Conservation (phyloP, 805 yeast species). For the Candida sithepensis region DNA sequence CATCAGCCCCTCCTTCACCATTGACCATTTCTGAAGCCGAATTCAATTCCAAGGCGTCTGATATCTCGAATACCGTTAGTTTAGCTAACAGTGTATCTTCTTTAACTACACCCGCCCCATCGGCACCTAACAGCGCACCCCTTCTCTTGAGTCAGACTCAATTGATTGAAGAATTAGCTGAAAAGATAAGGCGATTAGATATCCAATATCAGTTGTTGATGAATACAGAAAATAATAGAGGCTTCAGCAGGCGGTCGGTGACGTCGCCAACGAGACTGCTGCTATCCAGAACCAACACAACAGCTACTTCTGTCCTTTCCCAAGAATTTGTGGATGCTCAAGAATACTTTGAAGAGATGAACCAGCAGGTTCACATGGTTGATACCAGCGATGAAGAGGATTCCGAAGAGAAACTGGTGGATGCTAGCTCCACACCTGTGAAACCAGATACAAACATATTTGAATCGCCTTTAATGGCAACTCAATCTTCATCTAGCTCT, state of each 20-base stretch:
- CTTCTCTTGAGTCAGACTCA: neutral
- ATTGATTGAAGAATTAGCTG: conserved; percentile 11
- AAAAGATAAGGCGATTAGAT: conserved; percentile 22
- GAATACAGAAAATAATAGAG: conserved; percentile 20
- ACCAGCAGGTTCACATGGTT: conserved; percentile 54
- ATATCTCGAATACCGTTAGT: neutral
- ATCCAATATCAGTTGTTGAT: conserved; percentile 18
- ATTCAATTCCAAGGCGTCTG: neutral
- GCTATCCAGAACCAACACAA: conserved; percentile 24
- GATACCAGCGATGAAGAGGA: conserved; percentile 28
- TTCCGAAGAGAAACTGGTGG: conserved; percentile 12
- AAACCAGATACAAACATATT: neutral
- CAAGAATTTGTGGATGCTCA: conserved; percentile 68
- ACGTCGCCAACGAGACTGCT: conserved; percentile 23
- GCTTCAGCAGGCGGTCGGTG: conserved; percentile 18
- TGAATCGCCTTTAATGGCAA: neutral
- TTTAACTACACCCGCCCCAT: conserved; percentile 2
- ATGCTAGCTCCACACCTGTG: neutral
- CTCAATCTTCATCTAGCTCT: neutral
- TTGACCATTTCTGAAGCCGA: conserved; percentile 1
- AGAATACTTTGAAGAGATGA: conserved; percentile 50
- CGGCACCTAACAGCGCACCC: neutral
- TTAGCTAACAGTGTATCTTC: neutral
- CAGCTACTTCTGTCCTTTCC: conserved; percentile 37
- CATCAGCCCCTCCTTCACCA: neutral